phyloP scores from a whole-genome alignment of 1,284 basidiomycete species.

The Salmacisia buchloeana region DNA sequence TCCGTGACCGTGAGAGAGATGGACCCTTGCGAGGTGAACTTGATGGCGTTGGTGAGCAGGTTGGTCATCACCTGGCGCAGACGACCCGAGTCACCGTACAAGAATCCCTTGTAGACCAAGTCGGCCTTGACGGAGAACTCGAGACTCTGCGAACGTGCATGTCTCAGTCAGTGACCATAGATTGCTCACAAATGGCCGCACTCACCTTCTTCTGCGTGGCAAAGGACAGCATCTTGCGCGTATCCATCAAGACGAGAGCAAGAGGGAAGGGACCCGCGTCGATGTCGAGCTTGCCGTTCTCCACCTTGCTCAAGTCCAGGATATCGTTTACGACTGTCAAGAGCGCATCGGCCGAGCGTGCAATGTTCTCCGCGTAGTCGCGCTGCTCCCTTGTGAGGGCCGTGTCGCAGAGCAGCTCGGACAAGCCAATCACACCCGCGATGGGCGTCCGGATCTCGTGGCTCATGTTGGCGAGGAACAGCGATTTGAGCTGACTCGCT shows the following conservation, averaged over 20 bases:
- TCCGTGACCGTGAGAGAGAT: conserved; percentile 42
- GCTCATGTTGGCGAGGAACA: conserved; percentile 51
- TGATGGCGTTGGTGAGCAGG: conserved; percentile 52
- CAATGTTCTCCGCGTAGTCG: conserved; percentile 54
- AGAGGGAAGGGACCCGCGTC: conserved; percentile 53
- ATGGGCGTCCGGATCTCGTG: conserved; percentile 55
- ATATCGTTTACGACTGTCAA: conserved; percentile 55
- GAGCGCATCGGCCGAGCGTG: conserved; percentile 53
- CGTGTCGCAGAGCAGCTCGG: conserved; percentile 27
- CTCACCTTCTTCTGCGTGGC: conserved; percentile 46
- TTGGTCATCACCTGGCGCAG: conserved; percentile 51
- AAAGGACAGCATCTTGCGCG: conserved; percentile 47
- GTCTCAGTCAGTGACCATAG: not conserved
- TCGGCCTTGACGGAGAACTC: conserved; percentile 43
- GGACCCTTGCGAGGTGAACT: conserved; percentile 48
- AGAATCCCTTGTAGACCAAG: conserved; percentile 33
- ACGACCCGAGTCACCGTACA: conserved; percentile 42
- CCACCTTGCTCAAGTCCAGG: conserved; percentile 54
- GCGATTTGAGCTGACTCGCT: conserved; percentile 56
- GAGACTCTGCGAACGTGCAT: conserved; percentile 16
- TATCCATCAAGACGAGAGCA: conserved; percentile 48
- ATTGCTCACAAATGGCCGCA: not conserved
- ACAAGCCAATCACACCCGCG: conserved; percentile 51
- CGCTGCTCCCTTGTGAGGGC: conserved; percentile 46
- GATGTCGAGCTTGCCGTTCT: conserved; percentile 52